Percentiles rank a stretch among this genome's conserved stretches.
Evolutionary conservation across 768 basidiomycete genomes (phyloP).

Genomic region (Thelephora aurantiotincta): DNA sequence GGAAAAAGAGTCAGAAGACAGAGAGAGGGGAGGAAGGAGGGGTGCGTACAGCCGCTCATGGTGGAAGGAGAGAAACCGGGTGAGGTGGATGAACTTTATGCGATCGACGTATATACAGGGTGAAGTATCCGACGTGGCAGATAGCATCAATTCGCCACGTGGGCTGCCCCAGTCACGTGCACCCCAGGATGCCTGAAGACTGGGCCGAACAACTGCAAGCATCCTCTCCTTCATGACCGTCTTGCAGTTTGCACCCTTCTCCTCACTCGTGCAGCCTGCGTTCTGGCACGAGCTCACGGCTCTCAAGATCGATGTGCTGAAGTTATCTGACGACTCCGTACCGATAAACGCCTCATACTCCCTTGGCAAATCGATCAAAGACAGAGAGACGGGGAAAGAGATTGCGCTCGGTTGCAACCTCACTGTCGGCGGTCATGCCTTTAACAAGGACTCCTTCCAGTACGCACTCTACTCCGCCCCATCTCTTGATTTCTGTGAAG

Average conservation of each 20-base stretch:
- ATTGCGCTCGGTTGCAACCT: slow-evolving; percentile 62
- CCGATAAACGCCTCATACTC: slow-evolving; percentile 55
- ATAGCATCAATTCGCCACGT: not conserved
- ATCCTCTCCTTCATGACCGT: slow-evolving; percentile 25
- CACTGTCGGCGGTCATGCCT: slow-evolving; percentile 49
- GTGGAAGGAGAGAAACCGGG: slow-evolving; percentile 16
- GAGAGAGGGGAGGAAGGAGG: not conserved
- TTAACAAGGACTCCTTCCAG: slow-evolving; percentile 30
- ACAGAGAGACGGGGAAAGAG: slow-evolving; percentile 62
- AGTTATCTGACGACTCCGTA: slow-evolving; percentile 60
- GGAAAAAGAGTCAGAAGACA: slow-evolving; percentile 1
- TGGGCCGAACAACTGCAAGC: not conserved
- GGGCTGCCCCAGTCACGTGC: not conserved
- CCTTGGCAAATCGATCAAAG: slow-evolving; percentile 54
- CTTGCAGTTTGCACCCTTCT: slow-evolving; percentile 83
- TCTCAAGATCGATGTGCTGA: slow-evolving; percentile 84
- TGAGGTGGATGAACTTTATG: not conserved
- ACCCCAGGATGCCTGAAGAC: not conserved
- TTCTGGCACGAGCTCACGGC: slow-evolving; percentile 89
- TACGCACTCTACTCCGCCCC: slow-evolving; percentile 14
- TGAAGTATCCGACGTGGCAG: not conserved
- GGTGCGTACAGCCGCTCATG: slow-evolving; percentile 71
- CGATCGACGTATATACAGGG: slow-evolving; percentile 9
- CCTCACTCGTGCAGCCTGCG: slow-evolving; percentile 75
- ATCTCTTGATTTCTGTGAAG: not conserved